phyloP scores from a whole-genome alignment of 306 rosid genomes.

The Fagus crenata region DNA sequence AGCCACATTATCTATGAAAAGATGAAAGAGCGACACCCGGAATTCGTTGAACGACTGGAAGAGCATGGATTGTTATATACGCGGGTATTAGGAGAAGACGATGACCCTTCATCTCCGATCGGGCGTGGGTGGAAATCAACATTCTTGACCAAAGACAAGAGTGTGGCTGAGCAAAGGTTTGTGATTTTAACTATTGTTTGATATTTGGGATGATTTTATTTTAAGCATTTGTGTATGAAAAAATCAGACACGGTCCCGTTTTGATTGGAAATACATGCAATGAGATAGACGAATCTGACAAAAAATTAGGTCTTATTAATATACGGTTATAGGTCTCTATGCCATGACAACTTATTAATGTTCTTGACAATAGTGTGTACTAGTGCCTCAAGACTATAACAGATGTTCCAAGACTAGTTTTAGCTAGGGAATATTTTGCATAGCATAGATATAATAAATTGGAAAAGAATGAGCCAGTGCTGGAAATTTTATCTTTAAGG shows the following conservation, averaged over 20 bases:
- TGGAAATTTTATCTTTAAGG: no score
- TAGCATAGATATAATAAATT: no score
- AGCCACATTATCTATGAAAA: conserved; percentile 74
- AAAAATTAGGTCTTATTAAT: no score
- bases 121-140: conserved; percentile 98
- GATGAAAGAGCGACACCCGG: conserved; percentile 69
- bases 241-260: background rate
- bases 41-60: conserved; percentile 67
- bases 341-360: no score
- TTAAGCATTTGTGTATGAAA: background rate
- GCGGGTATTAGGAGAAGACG: conserved; percentile 70
- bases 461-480: no score
- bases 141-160: conserved; percentile 70
- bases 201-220: background rate
- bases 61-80: conserved; percentile 67
- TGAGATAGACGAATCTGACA: background rate
- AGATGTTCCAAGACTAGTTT: no score
- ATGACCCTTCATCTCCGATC: conserved; percentile 78
- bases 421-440: no score
- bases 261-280: background rate
- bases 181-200: background rate
- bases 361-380: no score
- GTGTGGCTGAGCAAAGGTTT: conserved; percentile 76
- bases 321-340: no score
- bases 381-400: no score